Evolutionary conservation across 345 rosid genomes (phyloP), one percentile per base, ranked within the genome.

Genomic region (Triadica sebifera): DNA sequence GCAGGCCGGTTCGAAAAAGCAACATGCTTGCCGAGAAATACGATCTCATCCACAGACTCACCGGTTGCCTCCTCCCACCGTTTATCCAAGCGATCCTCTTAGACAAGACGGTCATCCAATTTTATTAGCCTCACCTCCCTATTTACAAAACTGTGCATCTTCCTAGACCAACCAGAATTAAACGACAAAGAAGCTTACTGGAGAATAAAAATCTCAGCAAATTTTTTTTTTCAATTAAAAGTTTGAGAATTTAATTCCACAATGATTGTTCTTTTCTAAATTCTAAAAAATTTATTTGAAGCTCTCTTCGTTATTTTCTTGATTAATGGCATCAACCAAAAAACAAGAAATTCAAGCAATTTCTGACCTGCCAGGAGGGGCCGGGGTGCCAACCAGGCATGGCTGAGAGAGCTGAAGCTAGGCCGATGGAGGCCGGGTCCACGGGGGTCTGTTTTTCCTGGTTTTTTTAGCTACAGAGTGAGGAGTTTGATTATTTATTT

Each of bases 31-130:
- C 69, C 45, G 16, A 66, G 69, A 12, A 66, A 66, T n/a, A 66
- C 45, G 55, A 66, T 37, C 69, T 66, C 69, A 45, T 65, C 52
- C 51, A 65, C 69, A 65, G 53, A 12, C 52, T 65, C 69, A 66
- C n/a, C 69, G 12, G 38, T 66, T 20, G 37, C 51, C 37, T 66
- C 69, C 51, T 66, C 69, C 69, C 69, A 66, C 19, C 69, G 6
- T 22, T 66, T 45, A 66, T 66, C 69, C 12, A 66, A 45, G 53
- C 45, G 17, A 45, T 66, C 69, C 53, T 66, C 69, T 12, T 20
- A 45, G 15, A 66, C 55, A 19, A 66, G 50, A 20, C 38, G 52
- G 38, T 45, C 20, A n/a, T 66, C 69, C 17, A 66, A 49, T 66
- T 66, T 66, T 45, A 66, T 20, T 11, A 66, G 69, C 69, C 69